Evolutionary conservation across 768 basidiomycete genomes (phyloP).

Genomic region (Tylopilus balloui): DNA sequence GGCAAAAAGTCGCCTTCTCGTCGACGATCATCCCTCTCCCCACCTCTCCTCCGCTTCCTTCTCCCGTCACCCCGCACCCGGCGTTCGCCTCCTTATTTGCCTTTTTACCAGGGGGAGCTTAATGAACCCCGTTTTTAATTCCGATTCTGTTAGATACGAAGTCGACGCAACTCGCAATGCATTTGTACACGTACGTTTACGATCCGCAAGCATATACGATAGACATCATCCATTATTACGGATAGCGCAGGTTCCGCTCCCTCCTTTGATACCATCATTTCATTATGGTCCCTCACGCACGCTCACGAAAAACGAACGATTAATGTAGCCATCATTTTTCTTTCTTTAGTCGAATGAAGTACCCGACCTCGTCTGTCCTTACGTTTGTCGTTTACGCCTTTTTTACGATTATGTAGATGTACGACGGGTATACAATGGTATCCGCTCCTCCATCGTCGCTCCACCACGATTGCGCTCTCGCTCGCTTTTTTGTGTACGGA

Average conservation of each 20-base stretch:
- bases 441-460: constrained; percentile 1
- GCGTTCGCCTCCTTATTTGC: constrained; percentile 7
- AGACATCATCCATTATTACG: constrained; percentile 18
- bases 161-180: constrained; percentile 26
- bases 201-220: constrained; percentile 21
- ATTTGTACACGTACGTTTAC: constrained; percentile 25
- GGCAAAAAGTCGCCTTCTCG: constrained; percentile 1
- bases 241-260: constrained; percentile 13
- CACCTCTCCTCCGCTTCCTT: constrained; percentile 13
- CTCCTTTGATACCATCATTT: not conserved
- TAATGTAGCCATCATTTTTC: constrained; percentile 9
- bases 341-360: constrained; percentile 7
- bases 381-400: constrained; percentile 7
- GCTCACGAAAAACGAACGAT: constrained; percentile 15
- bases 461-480: not conserved
- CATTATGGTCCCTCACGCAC: constrained; percentile 14
- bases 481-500: not conserved
- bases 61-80: constrained; percentile 6
- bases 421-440: not conserved
- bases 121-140: not conserved
- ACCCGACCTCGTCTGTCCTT: constrained; percentile 18
- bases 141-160: constrained; percentile 19
- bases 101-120: constrained; percentile 3
- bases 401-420: constrained; percentile 1
- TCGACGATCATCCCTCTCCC: constrained; percentile 14